Base-by-base conservation (phyloP, 164 flowering plant species). In the Annona cherimola region DNA sequence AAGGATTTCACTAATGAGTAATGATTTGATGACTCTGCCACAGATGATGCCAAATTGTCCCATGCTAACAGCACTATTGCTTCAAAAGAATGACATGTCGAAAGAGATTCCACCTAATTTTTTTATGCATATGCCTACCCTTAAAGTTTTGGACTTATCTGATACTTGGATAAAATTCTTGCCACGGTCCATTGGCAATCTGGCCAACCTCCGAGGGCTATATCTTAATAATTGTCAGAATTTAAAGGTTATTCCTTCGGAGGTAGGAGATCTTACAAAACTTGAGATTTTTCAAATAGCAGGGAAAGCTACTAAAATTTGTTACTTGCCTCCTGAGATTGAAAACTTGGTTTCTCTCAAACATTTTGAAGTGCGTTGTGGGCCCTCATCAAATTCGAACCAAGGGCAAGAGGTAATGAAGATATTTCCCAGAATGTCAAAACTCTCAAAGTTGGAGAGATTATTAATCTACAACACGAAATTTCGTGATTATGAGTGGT, bases 81-180 rank as follows among this genome's bases (percentile, higher is more conserved):
- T 79, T 4, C 71, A 50, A 40, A 68, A 46, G 6, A 76, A 75
- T 50, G 9, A 6, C 0, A 1, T 45, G 1, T 45, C 76, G 42
- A 62, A 19, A 18, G 39, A 3, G 2, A 73, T 79, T 14, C 79
- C 82, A 1, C 2, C 20, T 1, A 4, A 20, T 2, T 77, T 80
- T 67, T 80, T 80, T 44, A 8, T 2, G 1, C 35, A 45, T 0
- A 77, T 80, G 82, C 61, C 2, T 0, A 14, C 4, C 45, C 72
- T 80, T 4, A 64, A 5, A 69, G 67, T 80, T n/a, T 45, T 76
- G 5, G 73, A 79, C 45, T 41, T 79, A 6, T 60, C 70, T 11
- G 16, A 20, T 7, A 67, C 80, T 41, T 26, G 41, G 3, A 62
- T 80, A 6, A 16, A 11, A 35, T 12, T 26, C 12, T 40, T 80